Base-by-base conservation (phyloP, 2,329 filamentous ascomycete genomes). In the Penicillium hesseltinei region DNA sequence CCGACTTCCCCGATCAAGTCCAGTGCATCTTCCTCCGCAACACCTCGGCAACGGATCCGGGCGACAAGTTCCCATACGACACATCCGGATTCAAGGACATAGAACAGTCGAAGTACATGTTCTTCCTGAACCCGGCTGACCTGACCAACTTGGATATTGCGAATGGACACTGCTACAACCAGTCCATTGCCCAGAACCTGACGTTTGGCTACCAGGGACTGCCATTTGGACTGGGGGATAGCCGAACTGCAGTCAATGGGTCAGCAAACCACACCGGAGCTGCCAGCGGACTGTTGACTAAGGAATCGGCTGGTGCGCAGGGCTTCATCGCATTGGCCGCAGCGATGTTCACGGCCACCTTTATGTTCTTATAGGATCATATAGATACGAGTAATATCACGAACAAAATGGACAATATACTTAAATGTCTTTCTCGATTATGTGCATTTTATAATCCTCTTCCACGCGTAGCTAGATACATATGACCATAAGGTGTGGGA, bases 21-120 rank as follows among this genome's bases (percentile, higher is more conserved):
- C 86, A 88, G 66, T 92, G 89, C 72, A 92, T 92, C 65, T 84
- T 90, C 63, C 77, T 93, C 23, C 84, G 90, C 54, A 92, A 92
- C 73, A 90, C 88, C 0, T 84, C 82, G 9, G 81, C 86, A 0
- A 92, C 89, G 0, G 89, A 92, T 63, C 62, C 73, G 0, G 80
- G 78, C 1, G 84, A 90, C 71, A 81, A 82, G 60, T 91, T 92
- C 73, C 89, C 90, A 0, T 92, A 92, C 73, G 82, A 92, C 66
- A 92, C 89, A 0, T 79, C 78, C 23, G 87, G 86, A 0, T 92
- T 92, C 76, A 78, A 89, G 74, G 82, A 77, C 3, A 69, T 92
- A 43, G 82, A 88, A 50, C 83, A 87, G 70, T 79, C 79, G 33
- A 82, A 78, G 62, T 92, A 91, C 76, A 92, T 92, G 89, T 92